phyloP scores from a whole-genome alignment of 208 protist genomes.

The Trypanosoma caninum region DNA sequence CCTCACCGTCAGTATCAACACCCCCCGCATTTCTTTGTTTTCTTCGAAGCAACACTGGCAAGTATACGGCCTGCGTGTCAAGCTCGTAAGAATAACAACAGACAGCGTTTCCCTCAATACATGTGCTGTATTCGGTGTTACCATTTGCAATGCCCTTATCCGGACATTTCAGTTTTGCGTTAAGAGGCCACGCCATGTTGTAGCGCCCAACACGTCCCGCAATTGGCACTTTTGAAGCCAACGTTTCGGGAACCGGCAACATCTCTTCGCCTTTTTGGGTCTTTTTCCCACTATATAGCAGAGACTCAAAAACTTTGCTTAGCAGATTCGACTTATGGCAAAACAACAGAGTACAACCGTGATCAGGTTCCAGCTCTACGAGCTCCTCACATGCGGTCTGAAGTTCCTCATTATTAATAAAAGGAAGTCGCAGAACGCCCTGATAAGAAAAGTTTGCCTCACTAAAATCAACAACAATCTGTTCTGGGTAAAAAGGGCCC shows the following conservation, averaged over 20 bases:
- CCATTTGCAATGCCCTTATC: conserved; percentile 49
- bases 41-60: conserved; percentile 34
- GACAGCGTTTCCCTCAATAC: conserved; percentile 57
- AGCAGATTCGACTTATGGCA: conserved; percentile 50
- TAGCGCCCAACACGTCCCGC: conserved; percentile 62
- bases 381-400: conserved; percentile 51
- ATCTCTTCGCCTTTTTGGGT: background rate
- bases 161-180: conserved; percentile 64
- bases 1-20: background rate
- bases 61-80: conserved; percentile 50
- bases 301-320: conserved; percentile 1
- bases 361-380: conserved; percentile 72
- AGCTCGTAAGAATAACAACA: conserved; percentile 72
- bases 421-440: conserved; percentile 83
- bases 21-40: background rate
- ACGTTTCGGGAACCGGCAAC: conserved; percentile 30
- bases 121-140: conserved; percentile 36
- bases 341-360: conserved; percentile 71
- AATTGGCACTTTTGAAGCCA: conserved; percentile 52
- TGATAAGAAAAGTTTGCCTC: conserved; percentile 95
- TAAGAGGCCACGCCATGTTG: conserved; percentile 51
- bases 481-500: conserved; percentile 96
- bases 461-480: conserved; percentile 96
- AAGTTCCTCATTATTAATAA: conserved; percentile 72
- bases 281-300: too few relatives aligned